phyloP scores from a whole-genome alignment of 257 asterid genomes.

The Solanum boliviense region DNA sequence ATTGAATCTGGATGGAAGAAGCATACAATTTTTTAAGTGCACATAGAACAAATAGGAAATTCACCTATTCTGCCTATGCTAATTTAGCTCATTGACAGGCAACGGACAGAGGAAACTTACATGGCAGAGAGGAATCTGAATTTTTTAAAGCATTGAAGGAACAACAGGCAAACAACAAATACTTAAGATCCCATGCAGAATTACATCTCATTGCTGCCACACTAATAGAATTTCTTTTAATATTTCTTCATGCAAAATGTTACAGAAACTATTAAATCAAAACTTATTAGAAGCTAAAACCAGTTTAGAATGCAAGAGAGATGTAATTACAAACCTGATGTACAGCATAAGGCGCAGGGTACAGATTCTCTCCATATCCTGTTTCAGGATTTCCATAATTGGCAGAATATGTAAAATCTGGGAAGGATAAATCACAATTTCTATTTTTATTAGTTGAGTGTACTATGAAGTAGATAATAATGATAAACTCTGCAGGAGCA shows the following conservation, averaged over 20 bases:
- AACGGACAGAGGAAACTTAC: neutral
- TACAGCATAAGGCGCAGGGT: constrained; percentile 21
- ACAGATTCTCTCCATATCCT: constrained; percentile 29
- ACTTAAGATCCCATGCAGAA: neutral
- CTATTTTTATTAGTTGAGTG: neutral
- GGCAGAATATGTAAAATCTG: constrained; percentile 36
- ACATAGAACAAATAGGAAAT: neutral
- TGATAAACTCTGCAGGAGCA: neutral
- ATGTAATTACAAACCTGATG: constrained; percentile 33
- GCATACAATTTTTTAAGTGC: neutral
- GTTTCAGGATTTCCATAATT: constrained; percentile 25
- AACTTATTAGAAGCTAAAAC: neutral
- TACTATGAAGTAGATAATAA: neutral
- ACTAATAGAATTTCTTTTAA: neutral
- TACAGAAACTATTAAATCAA: neutral
- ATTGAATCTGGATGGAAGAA: neutral
- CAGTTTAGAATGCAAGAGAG: neutral
- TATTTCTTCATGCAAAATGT: neutral
- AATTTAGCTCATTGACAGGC: neutral
- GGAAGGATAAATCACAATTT: neutral
- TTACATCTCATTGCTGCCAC: neutral
- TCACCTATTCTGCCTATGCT: neutral
- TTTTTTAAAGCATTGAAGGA: neutral
- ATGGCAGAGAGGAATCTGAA: neutral
- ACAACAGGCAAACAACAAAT: neutral